Base-by-base conservation (phyloP, 2,329 filamentous ascomycete genomes). In the Calonectria montana region DNA sequence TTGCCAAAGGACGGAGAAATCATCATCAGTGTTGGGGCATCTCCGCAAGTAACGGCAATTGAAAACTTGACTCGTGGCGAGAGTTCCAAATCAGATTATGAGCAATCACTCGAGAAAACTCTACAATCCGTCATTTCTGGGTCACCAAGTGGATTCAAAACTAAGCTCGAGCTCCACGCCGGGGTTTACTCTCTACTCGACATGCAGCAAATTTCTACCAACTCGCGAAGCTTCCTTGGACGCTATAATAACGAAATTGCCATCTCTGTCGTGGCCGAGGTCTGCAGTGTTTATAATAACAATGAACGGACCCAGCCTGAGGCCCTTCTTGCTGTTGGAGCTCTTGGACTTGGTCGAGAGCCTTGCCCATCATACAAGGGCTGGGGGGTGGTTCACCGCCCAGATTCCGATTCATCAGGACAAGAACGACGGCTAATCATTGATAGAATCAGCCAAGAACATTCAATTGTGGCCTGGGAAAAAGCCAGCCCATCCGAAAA, bases 151-250 rank as follows among this genome's bases (percentile, higher is more conserved):
- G 78, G 74, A 2, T 57, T 81, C 0, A 43, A 68, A 0, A 78
- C 77, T 0, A 76, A 48, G 0, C 74, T 93, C 0, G 91, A 93
- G 74, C 80, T 93, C 1, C 91, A 93, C 73, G 91, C 91, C 0
- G 91, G 91, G 0, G 91, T 92, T 1, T 93, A 93, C 75, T 88
- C 91, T 0, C 80, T 91, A 6, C 84, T 93, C 6, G 91, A 93
- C 75, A 86, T 92, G 77, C 91, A 93, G 76, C 91, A 93, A 76
- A 80, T 92, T 0, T 88, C 90, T 0, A 92, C 91, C 0, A 84
- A 88, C 13, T 88, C 43, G 75, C 84, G 39, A 67, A 80, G 0
- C 67, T 76, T 25, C 0, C 64, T 78, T 0, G 74, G 78, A 31
- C 41, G 57, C 27, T 83, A 47, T 80, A 82, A 67, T 81, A 84